Conservation (phyloP, 257 asterid species). For the Solanum sejunctum region DNA sequence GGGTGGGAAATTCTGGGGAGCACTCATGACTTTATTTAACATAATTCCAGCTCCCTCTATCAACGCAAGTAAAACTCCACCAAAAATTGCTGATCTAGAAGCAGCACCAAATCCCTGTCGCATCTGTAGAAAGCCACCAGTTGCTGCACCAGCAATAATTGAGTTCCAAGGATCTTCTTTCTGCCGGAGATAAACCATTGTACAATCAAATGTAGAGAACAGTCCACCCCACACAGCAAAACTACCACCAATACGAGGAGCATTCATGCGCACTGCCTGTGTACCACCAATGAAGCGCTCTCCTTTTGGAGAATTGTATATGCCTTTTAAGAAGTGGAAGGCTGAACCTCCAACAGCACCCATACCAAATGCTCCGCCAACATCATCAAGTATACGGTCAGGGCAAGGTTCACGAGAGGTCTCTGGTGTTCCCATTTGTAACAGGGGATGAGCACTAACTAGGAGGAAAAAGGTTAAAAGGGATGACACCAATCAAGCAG, state of each 20-base stretch:
- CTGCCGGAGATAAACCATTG: constrained; percentile 18
- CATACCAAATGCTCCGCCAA: constrained; percentile 87
- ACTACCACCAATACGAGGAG: constrained; percentile 18
- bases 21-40: constrained; percentile 11
- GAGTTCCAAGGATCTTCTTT: constrained; percentile 35
- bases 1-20: constrained; percentile 30
- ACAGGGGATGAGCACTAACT: neutral
- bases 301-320: constrained; percentile 25
- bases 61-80: constrained; percentile 20
- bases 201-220: constrained; percentile 17
- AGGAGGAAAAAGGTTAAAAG: neutral
- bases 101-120: constrained; percentile 15
- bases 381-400: constrained; percentile 79
- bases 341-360: constrained; percentile 43
- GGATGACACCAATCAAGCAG: neutral
- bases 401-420: constrained; percentile 91
- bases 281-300: constrained; percentile 17
- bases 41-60: constrained; percentile 27
- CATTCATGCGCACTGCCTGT: constrained; percentile 25
- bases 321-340: constrained; percentile 25
- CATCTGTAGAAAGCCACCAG: constrained; percentile 21
- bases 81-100: constrained; percentile 12
- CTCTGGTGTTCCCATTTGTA: constrained; percentile 72
- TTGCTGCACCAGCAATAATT: constrained; percentile 20
- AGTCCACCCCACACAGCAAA: constrained; percentile 32